These are phyloP conservation scores for Scheffersomyces illinoinensis DNA, from an alignment of 1,139 yeast genomes.

Conservation along the genomic window DNA sequence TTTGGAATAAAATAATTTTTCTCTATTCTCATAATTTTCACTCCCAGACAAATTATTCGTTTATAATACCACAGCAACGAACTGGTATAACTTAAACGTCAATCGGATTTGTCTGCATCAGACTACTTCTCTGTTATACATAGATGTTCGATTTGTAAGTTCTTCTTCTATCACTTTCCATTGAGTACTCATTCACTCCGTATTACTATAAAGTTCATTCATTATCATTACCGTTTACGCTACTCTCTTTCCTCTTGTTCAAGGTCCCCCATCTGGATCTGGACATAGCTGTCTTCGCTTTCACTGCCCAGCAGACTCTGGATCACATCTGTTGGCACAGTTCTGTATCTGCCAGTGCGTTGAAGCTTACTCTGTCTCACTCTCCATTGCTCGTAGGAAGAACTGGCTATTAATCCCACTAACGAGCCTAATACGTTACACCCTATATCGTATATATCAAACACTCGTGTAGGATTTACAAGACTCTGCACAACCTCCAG, in stretches of 20 bases:
- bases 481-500: constrained; percentile 49
- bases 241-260: background rate
- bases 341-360: background rate
- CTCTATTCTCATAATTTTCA: background rate
- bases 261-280: constrained; percentile 11
- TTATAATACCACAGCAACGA: background rate
- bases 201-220: background rate
- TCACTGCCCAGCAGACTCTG: background rate
- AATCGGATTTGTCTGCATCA: background rate
- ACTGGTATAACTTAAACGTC: background rate
- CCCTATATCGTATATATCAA: constrained; percentile 50
- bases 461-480: constrained; percentile 46
- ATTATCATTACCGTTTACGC: background rate
- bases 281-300: constrained; percentile 9
- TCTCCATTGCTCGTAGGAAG: background rate
- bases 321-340: background rate
- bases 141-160: background rate
- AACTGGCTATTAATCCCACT: constrained; percentile 22
- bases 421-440: constrained; percentile 42
- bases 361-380: background rate
- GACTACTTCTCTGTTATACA: background rate
- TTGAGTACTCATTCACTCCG: background rate
- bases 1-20: background rate
- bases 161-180: background rate
- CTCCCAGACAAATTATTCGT: background rate